Evolutionary conservation across 2,329 filamentous ascomycete genomes (phyloP).

Genomic region (Coleophoma crateriformis): DNA sequence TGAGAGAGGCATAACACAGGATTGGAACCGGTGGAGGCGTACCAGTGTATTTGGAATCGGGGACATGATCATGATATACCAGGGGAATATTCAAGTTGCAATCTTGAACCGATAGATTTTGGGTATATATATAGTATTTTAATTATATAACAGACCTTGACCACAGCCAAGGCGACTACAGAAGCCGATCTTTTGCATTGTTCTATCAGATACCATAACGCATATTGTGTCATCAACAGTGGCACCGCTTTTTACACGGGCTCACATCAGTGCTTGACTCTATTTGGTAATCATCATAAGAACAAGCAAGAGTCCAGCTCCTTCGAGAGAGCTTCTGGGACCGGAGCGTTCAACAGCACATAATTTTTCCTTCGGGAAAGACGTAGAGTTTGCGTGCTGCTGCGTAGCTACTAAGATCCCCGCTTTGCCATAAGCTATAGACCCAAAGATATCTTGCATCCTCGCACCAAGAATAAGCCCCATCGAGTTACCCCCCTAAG

Average conservation of each 20-base stretch:
- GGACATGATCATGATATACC: no score
- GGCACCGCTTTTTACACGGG: constrained; percentile 30
- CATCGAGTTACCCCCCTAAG: constrained; percentile 86
- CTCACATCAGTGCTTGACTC: constrained; percentile 95
- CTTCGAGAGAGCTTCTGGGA: constrained; percentile 61
- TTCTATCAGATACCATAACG: constrained; percentile 45
- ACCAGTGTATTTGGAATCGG: no score
- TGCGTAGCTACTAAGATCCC: constrained; percentile 20
- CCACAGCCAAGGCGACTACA: no score
- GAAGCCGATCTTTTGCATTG: constrained; percentile 6
- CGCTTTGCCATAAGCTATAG: constrained; percentile 50
- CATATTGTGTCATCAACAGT: constrained; percentile 41
- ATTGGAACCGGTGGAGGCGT: background rate
- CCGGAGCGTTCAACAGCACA: constrained; percentile 18
- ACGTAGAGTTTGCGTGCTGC: constrained; percentile 19
- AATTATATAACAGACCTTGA: no score
- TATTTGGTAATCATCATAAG: constrained; percentile 92
- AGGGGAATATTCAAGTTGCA: no score
- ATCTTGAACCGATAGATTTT: no score
- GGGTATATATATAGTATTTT: no score
- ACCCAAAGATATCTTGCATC: constrained; percentile 48
- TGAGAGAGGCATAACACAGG: constrained; percentile 2
- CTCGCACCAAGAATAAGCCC: constrained; percentile 99
- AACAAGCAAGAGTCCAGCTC: constrained; percentile 53
- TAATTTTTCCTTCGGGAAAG: constrained; percentile 28